phyloP scores from a whole-genome alignment of 441 rosid genomes.

The Adansonia madagascariensis region DNA sequence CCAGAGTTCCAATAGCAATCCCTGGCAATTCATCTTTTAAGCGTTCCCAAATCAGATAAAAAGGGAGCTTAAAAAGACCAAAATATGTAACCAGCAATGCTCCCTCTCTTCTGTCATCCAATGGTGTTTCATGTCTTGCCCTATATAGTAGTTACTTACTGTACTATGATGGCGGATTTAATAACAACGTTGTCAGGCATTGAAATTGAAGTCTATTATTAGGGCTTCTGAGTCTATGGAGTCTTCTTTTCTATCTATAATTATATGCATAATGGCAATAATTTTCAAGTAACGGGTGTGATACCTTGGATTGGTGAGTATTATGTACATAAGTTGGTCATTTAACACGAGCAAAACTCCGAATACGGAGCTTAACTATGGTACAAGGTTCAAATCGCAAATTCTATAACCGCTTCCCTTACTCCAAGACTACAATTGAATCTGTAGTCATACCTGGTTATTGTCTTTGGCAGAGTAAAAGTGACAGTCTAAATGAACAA shows the following conservation, averaged over 20 bases:
- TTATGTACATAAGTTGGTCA: no score
- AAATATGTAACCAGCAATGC: conserved; percentile 30
- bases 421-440: no score
- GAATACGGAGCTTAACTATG: no score
- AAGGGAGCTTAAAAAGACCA: neutral
- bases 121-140: neutral
- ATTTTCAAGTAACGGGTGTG: no score
- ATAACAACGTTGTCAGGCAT: neutral
- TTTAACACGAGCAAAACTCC: no score
- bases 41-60: conserved; percentile 58
- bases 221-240: neutral
- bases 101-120: conserved; percentile 88
- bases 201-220: neutral
- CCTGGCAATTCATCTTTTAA: conserved; percentile 56
- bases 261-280: no score
- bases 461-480: no score
- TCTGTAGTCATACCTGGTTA: no score
- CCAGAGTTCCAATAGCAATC: conserved; percentile 33
- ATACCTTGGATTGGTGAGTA: no score
- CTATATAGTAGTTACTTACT: neutral
- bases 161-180: neutral
- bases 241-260: no score
- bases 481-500: neutral
- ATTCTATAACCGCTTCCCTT: no score
- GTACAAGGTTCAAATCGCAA: no score